Evolutionary conservation across 1,139 yeast genomes (phyloP), one percentile per base, ranked within the genome.

Genomic region (Yamadazyma triangularis): DNA sequence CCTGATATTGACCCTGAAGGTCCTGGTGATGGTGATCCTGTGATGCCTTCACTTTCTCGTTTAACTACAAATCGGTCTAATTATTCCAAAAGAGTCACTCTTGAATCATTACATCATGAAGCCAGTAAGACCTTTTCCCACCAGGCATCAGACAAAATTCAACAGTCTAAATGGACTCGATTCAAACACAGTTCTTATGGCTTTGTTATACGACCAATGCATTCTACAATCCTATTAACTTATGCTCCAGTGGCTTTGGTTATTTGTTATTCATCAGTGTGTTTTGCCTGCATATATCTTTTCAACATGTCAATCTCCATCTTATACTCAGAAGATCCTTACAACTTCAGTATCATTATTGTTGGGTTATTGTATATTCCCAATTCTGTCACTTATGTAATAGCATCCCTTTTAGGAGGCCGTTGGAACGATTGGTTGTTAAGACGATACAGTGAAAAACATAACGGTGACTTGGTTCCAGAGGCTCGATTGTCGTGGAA

Each of bases 361-460:
- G 71, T 81, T 31, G 96, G 96, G 27, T 62, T 87, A 25, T 67
- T 83, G 39, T 87, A 85, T 56, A 77, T 87, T 24, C 95, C 95
- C 24, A 85, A 86, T 53, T 84, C 95, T 0, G 72, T 84, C 12
- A 78, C 91, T 0, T 86, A 86, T 47, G 58, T 86, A 23, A 44
- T 80, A 27, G 91, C 93, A 0, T 79, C 91, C 3, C 56, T 85
- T 11, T 60, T 74, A 36, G 93, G 94, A 19, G 96, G 96, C 2
- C 68, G 70, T 40, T 86, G 91, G 84, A 79, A 79, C 35, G 96
- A 87, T 53, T 51, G 58, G 23, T 58, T 84, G 25, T 58, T 85
- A 28, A 64, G 59, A 29, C 63, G 68, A 16, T 77, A 79, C 42
- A 78, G 78, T 29, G 53, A 58, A 25, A 64, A 61, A 32, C 75